Conservation (phyloP, 1,139 yeast species). For the Diutina ranongensis region DNA sequence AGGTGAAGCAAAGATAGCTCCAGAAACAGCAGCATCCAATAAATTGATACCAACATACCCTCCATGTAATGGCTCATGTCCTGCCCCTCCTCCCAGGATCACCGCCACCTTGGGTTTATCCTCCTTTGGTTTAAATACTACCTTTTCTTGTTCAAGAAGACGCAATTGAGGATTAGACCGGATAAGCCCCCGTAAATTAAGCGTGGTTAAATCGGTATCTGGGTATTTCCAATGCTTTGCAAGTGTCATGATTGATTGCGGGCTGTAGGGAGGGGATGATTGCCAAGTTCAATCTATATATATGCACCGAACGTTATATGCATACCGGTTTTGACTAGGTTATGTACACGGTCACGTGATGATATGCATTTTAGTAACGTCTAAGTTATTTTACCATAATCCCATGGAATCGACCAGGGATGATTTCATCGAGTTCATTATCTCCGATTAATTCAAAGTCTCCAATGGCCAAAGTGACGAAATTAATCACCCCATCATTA, state of each 20-base stretch:
- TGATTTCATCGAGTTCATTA: background rate
- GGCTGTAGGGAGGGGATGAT: background rate
- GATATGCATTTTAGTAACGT: background rate
- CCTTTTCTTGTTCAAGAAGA: slow-evolving; percentile 56
- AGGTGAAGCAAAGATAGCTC: slow-evolving; percentile 85
- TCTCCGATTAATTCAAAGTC: slow-evolving; percentile 2
- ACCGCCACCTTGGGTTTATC: slow-evolving; percentile 46
- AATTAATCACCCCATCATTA: background rate
- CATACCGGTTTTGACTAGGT: too few species aligned
- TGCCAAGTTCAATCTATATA: too few species aligned
- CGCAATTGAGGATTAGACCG: slow-evolving; percentile 56
- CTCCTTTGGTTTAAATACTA: slow-evolving; percentile 40
- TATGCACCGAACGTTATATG: too few species aligned
- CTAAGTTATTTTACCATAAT: background rate
- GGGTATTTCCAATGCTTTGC: slow-evolving; percentile 43
- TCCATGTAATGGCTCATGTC: slow-evolving; percentile 90
- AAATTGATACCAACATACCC: slow-evolving; percentile 82
- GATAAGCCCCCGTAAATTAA: slow-evolving; percentile 57
- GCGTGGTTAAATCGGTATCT: slow-evolving; percentile 47
- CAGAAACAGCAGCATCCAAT: slow-evolving; percentile 81
- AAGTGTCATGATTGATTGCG: slow-evolving; percentile 9
- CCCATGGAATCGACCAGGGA: background rate
- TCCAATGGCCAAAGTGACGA: background rate
- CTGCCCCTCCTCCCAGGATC: slow-evolving; percentile 90
- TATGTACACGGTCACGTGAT: too few species aligned